These are phyloP conservation scores for Rhynchosporium secalis DNA, from an alignment of 2,329 filamentous ascomycete genomes.

Conservation along the genomic window DNA sequence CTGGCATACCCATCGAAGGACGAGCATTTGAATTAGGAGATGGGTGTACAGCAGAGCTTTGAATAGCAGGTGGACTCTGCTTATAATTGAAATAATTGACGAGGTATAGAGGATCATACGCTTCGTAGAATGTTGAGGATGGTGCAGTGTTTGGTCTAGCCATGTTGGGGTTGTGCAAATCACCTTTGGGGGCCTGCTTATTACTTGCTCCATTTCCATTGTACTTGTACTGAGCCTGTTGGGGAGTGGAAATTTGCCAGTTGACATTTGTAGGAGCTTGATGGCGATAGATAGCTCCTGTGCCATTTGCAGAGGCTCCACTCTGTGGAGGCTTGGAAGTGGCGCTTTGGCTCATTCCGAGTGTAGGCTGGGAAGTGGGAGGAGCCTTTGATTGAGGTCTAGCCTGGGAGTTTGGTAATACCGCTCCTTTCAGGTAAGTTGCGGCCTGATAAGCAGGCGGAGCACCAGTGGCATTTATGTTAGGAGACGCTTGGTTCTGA, in stretches of 20 bases:
- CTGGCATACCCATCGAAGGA: not conserved
- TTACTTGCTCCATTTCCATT: not conserved
- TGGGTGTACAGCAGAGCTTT: not conserved
- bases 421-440: not conserved
- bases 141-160: not conserved
- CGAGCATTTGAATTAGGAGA: not conserved
- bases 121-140: not conserved
- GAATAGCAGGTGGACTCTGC: not conserved
- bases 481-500: not conserved
- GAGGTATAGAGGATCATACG: no score
- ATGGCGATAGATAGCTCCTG: not conserved
- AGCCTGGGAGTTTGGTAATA: not conserved
- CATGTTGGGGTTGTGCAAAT: not conserved
- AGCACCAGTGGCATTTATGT: not conserved
- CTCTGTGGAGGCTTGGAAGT: not conserved
- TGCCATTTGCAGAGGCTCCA: not conserved
- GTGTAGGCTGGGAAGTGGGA: not conserved
- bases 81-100: not conserved
- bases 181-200: not conserved
- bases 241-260: not conserved
- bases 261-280: not conserved
- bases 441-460: not conserved
- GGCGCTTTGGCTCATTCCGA: not conserved
- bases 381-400: not conserved
- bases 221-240: not conserved